phyloP scores from a whole-genome alignment of 2,329 filamentous ascomycete genomes.

The Pyricularia sp. region DNA sequence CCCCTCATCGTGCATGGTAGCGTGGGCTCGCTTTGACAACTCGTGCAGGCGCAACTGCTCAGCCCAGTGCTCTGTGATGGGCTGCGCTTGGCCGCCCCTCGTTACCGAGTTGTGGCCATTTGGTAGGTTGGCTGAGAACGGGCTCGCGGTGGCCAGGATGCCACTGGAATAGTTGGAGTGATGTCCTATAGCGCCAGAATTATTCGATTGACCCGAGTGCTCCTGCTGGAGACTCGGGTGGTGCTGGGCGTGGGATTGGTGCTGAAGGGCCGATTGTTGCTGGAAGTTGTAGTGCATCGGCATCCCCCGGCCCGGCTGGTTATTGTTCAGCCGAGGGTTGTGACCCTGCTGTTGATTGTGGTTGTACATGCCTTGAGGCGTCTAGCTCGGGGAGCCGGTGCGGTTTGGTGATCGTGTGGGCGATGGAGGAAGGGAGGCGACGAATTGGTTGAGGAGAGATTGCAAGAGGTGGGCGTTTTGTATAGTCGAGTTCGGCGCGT shows the following conservation, averaged over 20 bases:
- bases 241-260: slow-evolving; percentile 52
- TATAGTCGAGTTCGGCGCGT: slow-evolving; percentile 31
- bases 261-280: slow-evolving; percentile 45
- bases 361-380: slow-evolving; percentile 52
- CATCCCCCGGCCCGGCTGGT: slow-evolving; percentile 43
- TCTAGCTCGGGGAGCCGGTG: slow-evolving; percentile 16
- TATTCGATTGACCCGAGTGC: slow-evolving; percentile 39
- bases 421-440: slow-evolving; percentile 14
- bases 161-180: slow-evolving; percentile 51
- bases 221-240: slow-evolving; percentile 48
- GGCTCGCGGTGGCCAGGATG: slow-evolving; percentile 50
- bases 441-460: slow-evolving; percentile 20
- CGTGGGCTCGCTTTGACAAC: slow-evolving; percentile 59
- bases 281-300: slow-evolving; percentile 60
- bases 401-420: slow-evolving; percentile 16
- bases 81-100: slow-evolving; percentile 36
- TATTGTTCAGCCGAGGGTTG: slow-evolving; percentile 64
- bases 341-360: slow-evolving; percentile 61
- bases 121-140: slow-evolving; percentile 38
- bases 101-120: slow-evolving; percentile 22
- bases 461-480: slow-evolving; percentile 18
- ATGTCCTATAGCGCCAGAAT: slow-evolving; percentile 41
- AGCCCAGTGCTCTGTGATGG: slow-evolving; percentile 63
- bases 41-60: slow-evolving; percentile 74
- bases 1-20: slow-evolving; percentile 55